Base-by-base conservation (phyloP, 2,329 filamentous ascomycete species). In the Neoascochyta sp. region DNA sequence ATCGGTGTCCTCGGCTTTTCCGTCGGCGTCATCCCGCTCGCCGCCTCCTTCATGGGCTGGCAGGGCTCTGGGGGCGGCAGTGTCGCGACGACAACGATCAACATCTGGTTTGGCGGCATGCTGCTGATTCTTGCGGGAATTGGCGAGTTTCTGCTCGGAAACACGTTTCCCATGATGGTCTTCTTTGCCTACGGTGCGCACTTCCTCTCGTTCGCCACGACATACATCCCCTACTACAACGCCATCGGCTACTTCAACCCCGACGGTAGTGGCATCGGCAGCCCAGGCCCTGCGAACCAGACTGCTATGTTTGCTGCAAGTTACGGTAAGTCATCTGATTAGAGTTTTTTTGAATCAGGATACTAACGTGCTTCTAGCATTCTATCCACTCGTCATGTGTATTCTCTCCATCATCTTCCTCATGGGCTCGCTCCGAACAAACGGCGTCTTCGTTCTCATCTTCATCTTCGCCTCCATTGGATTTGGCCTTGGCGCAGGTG, bases 81-180 rank as follows among this genome's bases (percentile, higher is more conserved):
- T 5, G 28, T 41, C 16, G 36, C 39, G 12, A 43, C 39, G 2
- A 38, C 32, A 6, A 40, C 34, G 2, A 14, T 34, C 17, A 41
- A 37, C 26, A 36, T 45, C 28, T 43, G 37, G 32, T 45, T 43
- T 15, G 39, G 36, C 11, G 39, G 39, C 11, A 12, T 39, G 16
- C 39, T 45, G 3, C 34, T 43, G 7, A 28, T 43, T 18, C 12
- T 43, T 12, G 39, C 39, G n/a, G 42, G 36, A 9, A 24, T 41
- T 9, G 39, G 39, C 7, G 36, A 45, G 19, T 45, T 45, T 12
- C 34, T 43, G 1, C 40, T 41, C 4, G 37, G 36, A 10, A 41
- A 44, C 27, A 46, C 34, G 3, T 46, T 41, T 10, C 32, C 43
- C 9, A 44, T 44, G 43, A 38, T 44, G 19, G 43, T 44, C 8